phyloP scores from a whole-genome alignment of 768 basidiomycete species.

The Lactarius akahatsu region DNA sequence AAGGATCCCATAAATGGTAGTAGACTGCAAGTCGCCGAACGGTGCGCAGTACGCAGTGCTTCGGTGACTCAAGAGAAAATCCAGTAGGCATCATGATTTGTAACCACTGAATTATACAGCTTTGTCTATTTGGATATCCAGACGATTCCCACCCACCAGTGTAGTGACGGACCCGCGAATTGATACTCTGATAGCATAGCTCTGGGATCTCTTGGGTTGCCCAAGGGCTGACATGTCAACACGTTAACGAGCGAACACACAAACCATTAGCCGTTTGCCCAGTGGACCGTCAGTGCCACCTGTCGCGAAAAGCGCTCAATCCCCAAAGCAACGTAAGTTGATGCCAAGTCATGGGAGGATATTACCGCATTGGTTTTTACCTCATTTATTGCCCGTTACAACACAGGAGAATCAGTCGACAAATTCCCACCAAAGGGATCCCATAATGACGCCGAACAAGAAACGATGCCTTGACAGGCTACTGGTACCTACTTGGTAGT shows the following conservation, averaged over 20 bases:
- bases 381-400: constrained; percentile 12
- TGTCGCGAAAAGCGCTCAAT: not conserved
- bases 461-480: constrained; percentile 8
- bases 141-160: not conserved
- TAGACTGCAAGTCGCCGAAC: not conserved
- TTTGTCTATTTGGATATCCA: too few species aligned
- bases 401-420: constrained; percentile 17
- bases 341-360: not conserved
- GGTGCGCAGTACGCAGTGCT: not conserved
- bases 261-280: too few species aligned
- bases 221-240: not conserved
- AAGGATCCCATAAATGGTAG: not conserved
- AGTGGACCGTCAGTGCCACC: not conserved
- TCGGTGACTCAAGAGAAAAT: not conserved
- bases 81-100: not conserved
- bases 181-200: not conserved
- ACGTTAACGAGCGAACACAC: too few species aligned
- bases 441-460: constrained; percentile 25
- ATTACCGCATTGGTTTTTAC: constrained; percentile 16
- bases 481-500: constrained; percentile 24
- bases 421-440: constrained; percentile 12
- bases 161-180: not conserved
- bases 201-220: not conserved
- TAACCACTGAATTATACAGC: not conserved
- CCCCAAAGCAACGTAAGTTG: not conserved